Base-by-base conservation (phyloP, 441 rosid species). In the Jatropha multifida region DNA sequence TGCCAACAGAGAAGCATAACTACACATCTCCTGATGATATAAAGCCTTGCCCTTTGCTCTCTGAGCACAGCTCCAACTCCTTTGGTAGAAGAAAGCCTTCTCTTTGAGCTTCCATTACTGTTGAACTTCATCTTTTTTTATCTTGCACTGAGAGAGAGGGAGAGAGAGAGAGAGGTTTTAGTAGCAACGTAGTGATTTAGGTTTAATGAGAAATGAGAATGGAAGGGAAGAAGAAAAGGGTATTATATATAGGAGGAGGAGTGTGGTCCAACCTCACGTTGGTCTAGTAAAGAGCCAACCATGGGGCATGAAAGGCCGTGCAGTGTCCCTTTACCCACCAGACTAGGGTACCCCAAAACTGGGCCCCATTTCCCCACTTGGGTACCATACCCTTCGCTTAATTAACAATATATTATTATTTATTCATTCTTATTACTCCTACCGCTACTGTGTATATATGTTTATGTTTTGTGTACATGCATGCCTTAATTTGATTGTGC, bases 1-100 rank as follows among this genome's bases (percentile, higher is more conserved):
- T 94, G 96, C 99, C 98, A 90, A 62, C 96, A 94, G 68, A 94
- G 89, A 65, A 94, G 93, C 99, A 94, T 94, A 78, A 93, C 94
- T 4, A 94, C 97, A 73, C 99, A 93, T 86, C 99, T 89, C 76
- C 92, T 85, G 40, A 94, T 94, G 23, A 94, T 94, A 79, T 94
- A 94, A 77, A 94, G 93, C 87, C 86, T 84, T 27, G 97, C 97
- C 86, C 88, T 93, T 74, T 94, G 99, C 76, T 94, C 93, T 84
- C 90, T 84, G 11, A 93, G 89, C 68, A 81, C 92, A 73, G 92
- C 86, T 51, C 97, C 96, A 14, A 90, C 77, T 12, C 97, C 93
- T 74, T 87, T 91, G 83, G 94, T 88, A 65, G 97, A 89, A 59
- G 97, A 89, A 59, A 89, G 75, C 85, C 96, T 91, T 83, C 96